These are phyloP conservation scores for Skeletonema marinoi DNA, from an alignment of 108 stramenopile genomes.

Conservation along the genomic window DNA sequence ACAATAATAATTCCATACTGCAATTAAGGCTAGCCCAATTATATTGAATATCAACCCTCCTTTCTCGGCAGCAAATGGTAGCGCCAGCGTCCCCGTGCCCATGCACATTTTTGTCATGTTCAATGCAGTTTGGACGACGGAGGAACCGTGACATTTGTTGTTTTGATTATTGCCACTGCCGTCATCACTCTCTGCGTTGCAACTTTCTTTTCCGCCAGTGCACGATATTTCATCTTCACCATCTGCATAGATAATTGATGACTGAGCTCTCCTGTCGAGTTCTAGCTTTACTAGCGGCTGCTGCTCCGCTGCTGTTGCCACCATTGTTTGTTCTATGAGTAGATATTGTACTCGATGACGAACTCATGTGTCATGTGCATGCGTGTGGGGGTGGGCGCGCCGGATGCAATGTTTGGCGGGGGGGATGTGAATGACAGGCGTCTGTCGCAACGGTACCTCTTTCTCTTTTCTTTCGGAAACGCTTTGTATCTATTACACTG, in stretches of 20 bases:
- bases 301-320: neutral
- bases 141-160: too few relatives aligned
- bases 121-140: constrained; percentile 52
- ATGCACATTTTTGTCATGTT: constrained; percentile 64
- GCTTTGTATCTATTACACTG: too few relatives aligned
- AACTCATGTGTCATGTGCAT: too few relatives aligned
- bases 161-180: too few relatives aligned
- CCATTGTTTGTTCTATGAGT: neutral
- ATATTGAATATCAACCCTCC: constrained; percentile 68
- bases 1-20: constrained; percentile 71
- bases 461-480: too few relatives aligned
- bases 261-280: neutral
- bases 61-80: constrained; percentile 76
- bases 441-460: too few relatives aligned
- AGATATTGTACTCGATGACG: too few relatives aligned
- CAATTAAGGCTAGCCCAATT: constrained; percentile 58
- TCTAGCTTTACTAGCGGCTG: neutral
- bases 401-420: too few relatives aligned
- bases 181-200: too few relatives aligned
- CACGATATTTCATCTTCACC: neutral
- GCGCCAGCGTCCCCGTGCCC: constrained; percentile 77
- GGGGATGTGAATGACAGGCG: too few relatives aligned
- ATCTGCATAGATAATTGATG: neutral
- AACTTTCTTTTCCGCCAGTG: neutral
- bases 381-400: too few relatives aligned